Evolutionary conservation across 768 basidiomycete species (phyloP), one percentile per base, ranked within the genome.

Genomic region (Rhizopogon vulgaris): DNA sequence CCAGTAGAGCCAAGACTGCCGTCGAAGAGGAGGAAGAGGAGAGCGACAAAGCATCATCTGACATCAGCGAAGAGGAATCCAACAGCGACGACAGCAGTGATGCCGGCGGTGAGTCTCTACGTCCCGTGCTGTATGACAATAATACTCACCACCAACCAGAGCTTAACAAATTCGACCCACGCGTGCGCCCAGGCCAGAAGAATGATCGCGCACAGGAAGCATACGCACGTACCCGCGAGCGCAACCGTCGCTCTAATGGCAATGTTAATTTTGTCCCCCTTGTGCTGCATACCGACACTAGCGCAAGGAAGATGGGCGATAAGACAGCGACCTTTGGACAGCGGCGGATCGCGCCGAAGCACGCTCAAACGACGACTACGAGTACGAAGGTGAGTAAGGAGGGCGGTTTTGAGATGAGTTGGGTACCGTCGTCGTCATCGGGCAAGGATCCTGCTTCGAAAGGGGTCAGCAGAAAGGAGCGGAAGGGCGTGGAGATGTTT

Each of bases 11-110:
- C 46, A 90, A 80, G 76, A 94, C 90, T 1, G 90, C 86, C 1
- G 89, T 91, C 24, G 89, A 94, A 61, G 83, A 90, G 34, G 91
- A 94, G 58, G 90, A 90, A 28, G 94, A 94, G 15, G 90, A 92
- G 63, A 90, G 85, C 58, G 88, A 91, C 53, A 82, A 77, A 63
- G 51, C 65, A 14, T 85, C 85, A 8, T 83, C 80, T 3, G 78
- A 82, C 57, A 79, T 75, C 49, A 76, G 66, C 24, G 79, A 80
- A 54, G 78, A 73, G 18, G 74, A 65, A 39, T 69, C 73, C 63
- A 62, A 60, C 61, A 66, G 63, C 50, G 69, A 65, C 27, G 71
- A 83, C 59, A 83, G 82, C 57, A 80, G 78, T 58, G 79, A 79
- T 56, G 80, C 78, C 17, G 81, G 81, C 56, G 79, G 79, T 82